Percentiles rank a stretch among this genome's conserved stretches.
phyloP scores from a whole-genome alignment of 306 rosid species.

The Alnus rubra region DNA sequence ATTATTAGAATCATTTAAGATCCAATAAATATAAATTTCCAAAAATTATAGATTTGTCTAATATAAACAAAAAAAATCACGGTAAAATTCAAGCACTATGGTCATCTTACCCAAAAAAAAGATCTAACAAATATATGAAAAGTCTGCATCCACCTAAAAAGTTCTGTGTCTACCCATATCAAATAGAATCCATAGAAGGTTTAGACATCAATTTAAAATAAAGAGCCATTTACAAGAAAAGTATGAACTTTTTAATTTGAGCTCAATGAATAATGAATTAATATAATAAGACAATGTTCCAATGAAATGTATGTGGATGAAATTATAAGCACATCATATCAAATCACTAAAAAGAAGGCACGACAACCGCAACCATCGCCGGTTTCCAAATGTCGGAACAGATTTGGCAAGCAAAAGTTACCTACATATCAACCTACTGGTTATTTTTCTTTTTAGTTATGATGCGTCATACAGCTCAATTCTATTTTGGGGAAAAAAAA shows the following conservation, averaged over 20 bases:
- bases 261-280: background rate
- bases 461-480: constrained; percentile 2
- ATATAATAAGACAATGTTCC: background rate
- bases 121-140: background rate
- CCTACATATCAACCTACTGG: background rate
- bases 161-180: background rate
- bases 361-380: background rate
- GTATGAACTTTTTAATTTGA: background rate
- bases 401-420: background rate
- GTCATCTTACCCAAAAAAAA: background rate
- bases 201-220: background rate
- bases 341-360: background rate
- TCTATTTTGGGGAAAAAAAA: background rate
- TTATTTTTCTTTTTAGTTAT: background rate
- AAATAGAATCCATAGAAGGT: background rate
- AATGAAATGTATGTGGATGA: background rate
- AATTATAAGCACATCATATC: background rate
- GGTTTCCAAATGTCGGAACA: background rate
- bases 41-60: background rate
- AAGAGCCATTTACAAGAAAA: background rate
- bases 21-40: background rate
- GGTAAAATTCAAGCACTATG: background rate
- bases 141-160: background rate
- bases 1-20: background rate
- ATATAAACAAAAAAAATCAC: background rate